Evolutionary conservation across 1,139 yeast species (phyloP), one percentile per base, ranked within the genome.

Genomic region (Geotrichum candidum): DNA sequence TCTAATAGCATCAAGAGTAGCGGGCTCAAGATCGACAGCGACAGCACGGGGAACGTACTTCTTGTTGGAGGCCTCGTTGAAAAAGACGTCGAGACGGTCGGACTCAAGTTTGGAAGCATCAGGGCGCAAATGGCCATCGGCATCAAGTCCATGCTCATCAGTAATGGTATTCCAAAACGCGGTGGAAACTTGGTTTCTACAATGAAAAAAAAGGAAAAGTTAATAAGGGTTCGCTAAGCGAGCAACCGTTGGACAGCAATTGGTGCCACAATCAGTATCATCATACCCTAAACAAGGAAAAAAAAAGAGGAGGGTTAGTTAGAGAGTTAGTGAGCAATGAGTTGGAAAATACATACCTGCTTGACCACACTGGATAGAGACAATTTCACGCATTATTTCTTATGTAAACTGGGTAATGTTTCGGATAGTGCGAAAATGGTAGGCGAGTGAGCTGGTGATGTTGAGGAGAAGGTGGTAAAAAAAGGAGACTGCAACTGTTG

Each of bases 101-200:
- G 71, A 68, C 46, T 68, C 67, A 46, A 63, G 56, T 35, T 52
- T 54, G 22, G 61, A 41, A 29, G 57, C 60, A 11, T 56, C 54
- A n/a, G 57, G 56, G 15, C 33, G 53, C 38, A 75, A 65, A 54
- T 70, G 73, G 33, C 89, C 89, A 66, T 80, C 77, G 68, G 74
- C 74, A 70, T 84, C 87, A 65, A 84, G 82, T 50, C 86, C 86
- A 68, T 84, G 89, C 71, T 84, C 89, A 65, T 82, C 83, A 70
- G 84, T 81, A 68, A 84, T 84, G 61, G 87, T 84, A 73, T 83
- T 85, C 89, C 89, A 85, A 72, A 84, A 84, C 61, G 88, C 87
- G 60, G 87, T 81, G 68, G 87, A 85, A 66, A 84, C 84, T 76
- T 84, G 89, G 81, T 84, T 84, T 75, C 87, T 85, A 51, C 18